phyloP scores from a whole-genome alignment of 352 stramenopile genomes.

The Globisporangium perplexum region DNA sequence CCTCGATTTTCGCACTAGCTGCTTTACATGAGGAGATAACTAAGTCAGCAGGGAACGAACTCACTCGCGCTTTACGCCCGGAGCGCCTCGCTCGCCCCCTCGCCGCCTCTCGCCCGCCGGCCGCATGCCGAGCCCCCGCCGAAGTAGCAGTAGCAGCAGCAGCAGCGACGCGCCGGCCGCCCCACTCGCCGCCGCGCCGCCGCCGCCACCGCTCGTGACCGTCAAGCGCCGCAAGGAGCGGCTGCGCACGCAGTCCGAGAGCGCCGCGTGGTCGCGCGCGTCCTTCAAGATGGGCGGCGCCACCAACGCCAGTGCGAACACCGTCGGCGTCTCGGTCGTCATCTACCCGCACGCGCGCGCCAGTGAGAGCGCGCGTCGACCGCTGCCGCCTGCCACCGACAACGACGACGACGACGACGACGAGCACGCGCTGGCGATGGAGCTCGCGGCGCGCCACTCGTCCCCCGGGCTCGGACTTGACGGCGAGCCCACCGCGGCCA shows the following conservation, averaged over 20 bases:
- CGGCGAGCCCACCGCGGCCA: conserved; percentile 9
- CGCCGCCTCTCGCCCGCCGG: neutral
- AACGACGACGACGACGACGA: conserved; percentile 44
- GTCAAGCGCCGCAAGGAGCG: conserved; percentile 51
- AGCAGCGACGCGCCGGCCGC: neutral
- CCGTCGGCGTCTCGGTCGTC: neutral
- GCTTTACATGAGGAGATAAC: no score
- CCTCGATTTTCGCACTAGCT: no score
- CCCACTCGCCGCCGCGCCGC: neutral
- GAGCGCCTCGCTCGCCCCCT: neutral
- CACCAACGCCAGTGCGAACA: conserved; percentile 17
- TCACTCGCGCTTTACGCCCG: neutral
- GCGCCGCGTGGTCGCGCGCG: conserved; percentile 62
- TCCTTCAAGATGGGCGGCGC: conserved; percentile 51
- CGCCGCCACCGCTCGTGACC: conserved; percentile 6
- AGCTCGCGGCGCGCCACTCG: conserved; percentile 25
- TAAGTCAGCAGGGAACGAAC: neutral
- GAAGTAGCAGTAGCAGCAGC: conserved; percentile 1
- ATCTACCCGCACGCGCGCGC: conserved; percentile 19
- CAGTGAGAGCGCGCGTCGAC: conserved; percentile 46
- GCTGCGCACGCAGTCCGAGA: conserved; percentile 72
- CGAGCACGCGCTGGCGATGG: conserved; percentile 14
- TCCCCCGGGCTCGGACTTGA: conserved; percentile 10
- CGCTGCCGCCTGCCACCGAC: conserved; percentile 11
- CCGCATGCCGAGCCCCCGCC: neutral